phyloP scores from a whole-genome alignment of 495 filamentous ascomycete species.

The Trichocladium uniseriatum region DNA sequence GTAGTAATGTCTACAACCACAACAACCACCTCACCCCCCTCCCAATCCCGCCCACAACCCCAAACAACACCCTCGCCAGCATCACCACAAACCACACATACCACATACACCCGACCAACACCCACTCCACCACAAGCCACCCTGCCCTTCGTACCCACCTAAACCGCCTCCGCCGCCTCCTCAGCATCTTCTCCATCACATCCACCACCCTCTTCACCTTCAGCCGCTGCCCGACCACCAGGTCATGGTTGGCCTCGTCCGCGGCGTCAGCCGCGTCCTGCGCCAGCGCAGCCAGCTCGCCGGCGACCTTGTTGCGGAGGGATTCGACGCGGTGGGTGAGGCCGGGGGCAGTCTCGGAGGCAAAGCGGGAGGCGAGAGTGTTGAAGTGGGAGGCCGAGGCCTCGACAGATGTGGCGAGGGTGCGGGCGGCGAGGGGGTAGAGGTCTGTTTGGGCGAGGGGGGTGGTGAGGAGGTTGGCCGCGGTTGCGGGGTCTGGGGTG shows the following conservation, averaged over 20 bases:
- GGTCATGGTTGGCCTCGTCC: conserved; percentile 60
- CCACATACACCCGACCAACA: conserved; percentile 71
- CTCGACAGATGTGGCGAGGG: conserved; percentile 50
- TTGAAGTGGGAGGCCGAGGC: conserved; percentile 46
- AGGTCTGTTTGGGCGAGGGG: conserved; percentile 51
- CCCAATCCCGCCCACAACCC: conserved; percentile 48
- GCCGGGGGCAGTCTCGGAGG: conserved; percentile 20
- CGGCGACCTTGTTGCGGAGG: conserved; percentile 27
- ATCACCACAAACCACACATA: conserved; percentile 75
- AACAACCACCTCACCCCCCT: conserved; percentile 63
- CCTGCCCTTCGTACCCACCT: conserved; percentile 61
- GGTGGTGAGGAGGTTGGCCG: conserved; percentile 23
- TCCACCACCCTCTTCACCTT: conserved; percentile 70
- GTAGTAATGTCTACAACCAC: conserved; percentile 48
- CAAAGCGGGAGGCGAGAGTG: conserved; percentile 38
- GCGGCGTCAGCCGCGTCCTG: conserved; percentile 62
- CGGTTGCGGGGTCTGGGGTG: conserved; percentile 17
- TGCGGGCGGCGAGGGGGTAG: conserved; percentile 58
- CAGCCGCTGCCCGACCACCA: conserved; percentile 64
- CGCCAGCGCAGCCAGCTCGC: conserved; percentile 46
- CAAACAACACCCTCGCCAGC: conserved; percentile 52
- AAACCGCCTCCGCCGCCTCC: conserved; percentile 56
- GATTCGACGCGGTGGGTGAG: conserved; percentile 31
- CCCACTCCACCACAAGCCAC: conserved; percentile 70
- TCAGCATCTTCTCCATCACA: conserved; percentile 62